These are phyloP conservation scores for Chaetomidium leptoderma DNA, from an alignment of 495 filamentous ascomycete species.

Conservation along the genomic window DNA sequence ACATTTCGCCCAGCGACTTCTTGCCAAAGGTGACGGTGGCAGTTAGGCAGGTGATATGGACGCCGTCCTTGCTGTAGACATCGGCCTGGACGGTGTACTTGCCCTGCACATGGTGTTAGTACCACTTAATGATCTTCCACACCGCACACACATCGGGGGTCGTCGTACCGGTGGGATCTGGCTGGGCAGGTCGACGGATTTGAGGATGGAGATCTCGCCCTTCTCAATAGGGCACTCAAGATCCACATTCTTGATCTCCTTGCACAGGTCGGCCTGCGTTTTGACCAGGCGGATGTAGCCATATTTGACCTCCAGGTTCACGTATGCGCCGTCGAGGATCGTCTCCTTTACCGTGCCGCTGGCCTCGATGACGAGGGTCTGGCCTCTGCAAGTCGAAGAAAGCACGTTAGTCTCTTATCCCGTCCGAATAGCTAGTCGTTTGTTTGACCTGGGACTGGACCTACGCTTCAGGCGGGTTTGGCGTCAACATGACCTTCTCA, in stretches of 20 bases:
- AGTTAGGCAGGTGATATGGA: conserved; percentile 76
- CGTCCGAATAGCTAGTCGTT: not conserved
- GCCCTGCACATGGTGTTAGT: conserved; percentile 53
- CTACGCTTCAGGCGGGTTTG: conserved; percentile 86
- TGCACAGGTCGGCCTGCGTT: conserved; percentile 75
- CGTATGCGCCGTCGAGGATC: conserved; percentile 71
- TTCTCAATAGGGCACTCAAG: conserved; percentile 80
- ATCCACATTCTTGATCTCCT: conserved; percentile 81
- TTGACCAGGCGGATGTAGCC: conserved; percentile 85
- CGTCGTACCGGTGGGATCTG: conserved; percentile 81
- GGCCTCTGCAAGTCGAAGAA: conserved; percentile 54
- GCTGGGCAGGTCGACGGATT: conserved; percentile 78
- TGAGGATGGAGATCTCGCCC: conserved; percentile 66
- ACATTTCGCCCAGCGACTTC: conserved; percentile 14
- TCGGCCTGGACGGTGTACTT: conserved; percentile 85
- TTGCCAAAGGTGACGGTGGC: conserved; percentile 58
- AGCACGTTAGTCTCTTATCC: not conserved
- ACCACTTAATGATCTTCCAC: not conserved
- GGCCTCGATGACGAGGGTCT: conserved; percentile 73
- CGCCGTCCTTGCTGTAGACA: conserved; percentile 63
- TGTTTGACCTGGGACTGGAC: conserved; percentile 33
- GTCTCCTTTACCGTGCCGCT: conserved; percentile 62
- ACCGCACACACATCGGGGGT: not conserved
- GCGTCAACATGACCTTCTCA: conserved; percentile 69
- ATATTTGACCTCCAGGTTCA: conserved; percentile 84